Base-by-base conservation (phyloP, 2,329 filamentous ascomycete species). In the Graphilbum fragrans region DNA sequence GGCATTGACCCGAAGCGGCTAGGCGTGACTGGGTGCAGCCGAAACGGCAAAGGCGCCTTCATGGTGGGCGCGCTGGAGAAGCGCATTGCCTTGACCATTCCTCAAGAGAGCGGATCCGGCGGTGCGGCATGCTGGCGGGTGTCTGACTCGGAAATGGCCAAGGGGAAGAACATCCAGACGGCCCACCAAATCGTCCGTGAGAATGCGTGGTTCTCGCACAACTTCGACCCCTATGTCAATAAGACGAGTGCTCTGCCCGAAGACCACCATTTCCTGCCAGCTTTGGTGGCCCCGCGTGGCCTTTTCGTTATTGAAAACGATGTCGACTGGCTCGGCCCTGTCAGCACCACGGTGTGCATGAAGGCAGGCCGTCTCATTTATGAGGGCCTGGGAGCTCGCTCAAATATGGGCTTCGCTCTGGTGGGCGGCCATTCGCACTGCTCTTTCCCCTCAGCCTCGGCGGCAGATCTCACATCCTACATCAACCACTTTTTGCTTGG, bases 41-140 rank as follows among this genome's bases (percentile, higher is more conserved):
- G 73, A 27, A 74, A 77, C 54, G 73, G 72, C 38, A 77, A 77
- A 56, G 73, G 72, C 9, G 72, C 73, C 23, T 65, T 77, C 45
- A 61, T 76, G 18, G 70, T 68, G 5, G 72, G 71, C 21, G 73
- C 73, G 3, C 61, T 77, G 25, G 69, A 72, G 43, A 53, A 59
- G 41, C 70, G 73, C 27, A 70, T 77, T 45, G 70, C 68, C 9
- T 62, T 78, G 16, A 74, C 71, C 11, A 62, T 78, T 21, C 71
- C 73, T 0, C 72, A 77, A 53, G 72, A 77, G 57, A 72, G 70
- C 16, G 73, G 73, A 25, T 68, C 70, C 2, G 73, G 73, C 41
- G 73, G 71, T 22, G 63, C 71, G 14, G 70, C 69, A 6, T 77
- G 72, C 60, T 77, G 72, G 72, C 66, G 72, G 43, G 60, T 72